Percentiles rank a stretch among this genome's conserved stretches.
Evolutionary conservation across 495 filamentous ascomycete genomes (phyloP).

Genomic region (Talaromyces proteolyticus): DNA sequence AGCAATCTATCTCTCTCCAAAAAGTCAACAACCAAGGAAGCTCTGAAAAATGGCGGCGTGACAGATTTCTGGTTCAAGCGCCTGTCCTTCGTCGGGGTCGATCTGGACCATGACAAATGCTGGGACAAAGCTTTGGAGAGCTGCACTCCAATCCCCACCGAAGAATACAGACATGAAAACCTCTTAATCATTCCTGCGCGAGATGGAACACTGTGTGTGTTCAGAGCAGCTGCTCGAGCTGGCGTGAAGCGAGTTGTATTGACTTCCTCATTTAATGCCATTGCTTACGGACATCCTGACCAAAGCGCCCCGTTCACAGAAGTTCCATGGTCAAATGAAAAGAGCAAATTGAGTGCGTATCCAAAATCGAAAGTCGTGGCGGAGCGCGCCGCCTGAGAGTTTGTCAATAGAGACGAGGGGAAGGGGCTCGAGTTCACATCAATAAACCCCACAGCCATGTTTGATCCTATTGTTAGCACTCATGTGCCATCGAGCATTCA

Average conservation of each 20-base stretch:
- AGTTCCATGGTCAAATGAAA: neutral
- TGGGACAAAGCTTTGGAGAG: neutral
- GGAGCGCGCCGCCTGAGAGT: neutral
- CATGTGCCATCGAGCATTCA: neutral
- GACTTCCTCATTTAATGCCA: constrained; percentile 1
- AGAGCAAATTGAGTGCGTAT: neutral
- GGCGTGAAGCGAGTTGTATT: neutral
- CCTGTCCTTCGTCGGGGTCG: neutral
- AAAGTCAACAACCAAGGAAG: neutral
- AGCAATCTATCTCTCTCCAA: neutral
- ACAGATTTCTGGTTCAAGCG: neutral
- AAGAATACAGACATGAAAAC: neutral
- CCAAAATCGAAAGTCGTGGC: neutral
- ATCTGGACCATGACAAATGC: neutral
- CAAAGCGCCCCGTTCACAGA: neutral
- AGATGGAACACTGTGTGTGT: neutral
- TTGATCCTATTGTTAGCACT: neutral
- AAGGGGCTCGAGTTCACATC: neutral
- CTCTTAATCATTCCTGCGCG: neutral
- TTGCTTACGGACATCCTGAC: neutral
- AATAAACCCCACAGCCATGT: neutral
- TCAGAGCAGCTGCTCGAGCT: neutral
- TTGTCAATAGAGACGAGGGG: neutral
- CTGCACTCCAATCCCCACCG: neutral
- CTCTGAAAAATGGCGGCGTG: neutral